Conservation (phyloP, 108 stramenopile genomes). For the Cyclotella sp. region DNA sequence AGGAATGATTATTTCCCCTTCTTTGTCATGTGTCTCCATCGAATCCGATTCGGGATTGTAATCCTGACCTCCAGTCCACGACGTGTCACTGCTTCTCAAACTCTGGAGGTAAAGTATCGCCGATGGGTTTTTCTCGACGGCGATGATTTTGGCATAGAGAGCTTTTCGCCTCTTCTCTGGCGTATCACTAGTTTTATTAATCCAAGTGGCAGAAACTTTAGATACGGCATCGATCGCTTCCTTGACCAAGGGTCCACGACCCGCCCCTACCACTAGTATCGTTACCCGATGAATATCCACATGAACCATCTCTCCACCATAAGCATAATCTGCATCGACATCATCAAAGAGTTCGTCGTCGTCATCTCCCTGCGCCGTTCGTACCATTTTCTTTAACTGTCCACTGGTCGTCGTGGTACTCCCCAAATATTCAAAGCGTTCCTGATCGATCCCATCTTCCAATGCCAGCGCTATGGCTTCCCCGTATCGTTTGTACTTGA, state of each 20-base stretch:
- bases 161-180: constrained; percentile 2
- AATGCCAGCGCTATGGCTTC: constrained; percentile 77
- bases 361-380: background rate
- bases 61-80: constrained; percentile 67
- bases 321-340: constrained; percentile 14
- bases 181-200: background rate
- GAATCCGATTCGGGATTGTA: constrained; percentile 1
- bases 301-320: constrained; percentile 20
- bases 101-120: constrained; percentile 94
- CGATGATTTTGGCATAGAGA: constrained; percentile 61
- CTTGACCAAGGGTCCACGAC: constrained; percentile 95
- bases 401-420: background rate
- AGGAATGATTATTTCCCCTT: constrained; percentile 10
- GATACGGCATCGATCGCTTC: constrained; percentile 75
- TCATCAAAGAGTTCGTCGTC: constrained; percentile 17
- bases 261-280: constrained; percentile 96
- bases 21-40: constrained; percentile 1
- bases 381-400: constrained; percentile 9
- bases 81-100: constrained; percentile 60
- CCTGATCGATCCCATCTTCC: constrained; percentile 46
- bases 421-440: constrained; percentile 17
- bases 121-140: constrained; percentile 97
- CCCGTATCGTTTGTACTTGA: constrained; percentile 95
- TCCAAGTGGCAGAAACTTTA: constrained; percentile 36
- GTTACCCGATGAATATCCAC: constrained; percentile 49